Evolutionary conservation across 2,329 filamentous ascomycete genomes (phyloP), one percentile per base, ranked within the genome.

Genomic region (Fusarium nanum): DNA sequence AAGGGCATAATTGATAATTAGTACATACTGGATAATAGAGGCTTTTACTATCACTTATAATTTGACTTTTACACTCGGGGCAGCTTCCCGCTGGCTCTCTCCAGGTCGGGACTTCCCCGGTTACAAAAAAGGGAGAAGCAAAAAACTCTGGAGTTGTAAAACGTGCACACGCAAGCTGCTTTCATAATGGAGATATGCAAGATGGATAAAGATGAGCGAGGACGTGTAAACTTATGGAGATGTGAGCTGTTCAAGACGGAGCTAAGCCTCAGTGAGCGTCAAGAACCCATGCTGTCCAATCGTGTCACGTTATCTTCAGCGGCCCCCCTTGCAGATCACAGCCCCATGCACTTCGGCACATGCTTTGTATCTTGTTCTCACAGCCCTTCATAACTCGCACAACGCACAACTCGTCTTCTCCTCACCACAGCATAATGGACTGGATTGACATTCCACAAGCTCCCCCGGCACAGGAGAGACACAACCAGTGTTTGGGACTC

Each of bases 401-500:
- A 70, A 66, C 56, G 60, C 64, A 72, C 59, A 70, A 66, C 45
- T 48, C 53, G 54, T 55, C 52, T 30, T 22, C 27, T 16, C n/a
- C 56, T 56, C 41, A 40, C 37, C 50, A 57, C 25, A 23, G 40
- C 45, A 64, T 64, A 64, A 64, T 64, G 27, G 28, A 54, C 59
- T 64, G 27, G 28, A 54, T 63, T 50, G 25, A 34, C 57, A 68
- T 64, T 59, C 60, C 61, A 68, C 65, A 72, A 52, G 57, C 53
- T 56, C 56, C 69, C 61, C 70, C 62, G 68, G 73, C 68, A 75
- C 66, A 75, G 70, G 66, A 73, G 72, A 67, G 68, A 73, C 68
- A 71, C 53, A 50, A 45, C 66, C 49, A 72, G 65, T 61, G 71
- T 73, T 75, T 75, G 57, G 69, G 62, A 72, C 47, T 61, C 25